Conservation (phyloP, 2,329 filamentous ascomycete species). For the Fonsecaea multimorphosa region DNA sequence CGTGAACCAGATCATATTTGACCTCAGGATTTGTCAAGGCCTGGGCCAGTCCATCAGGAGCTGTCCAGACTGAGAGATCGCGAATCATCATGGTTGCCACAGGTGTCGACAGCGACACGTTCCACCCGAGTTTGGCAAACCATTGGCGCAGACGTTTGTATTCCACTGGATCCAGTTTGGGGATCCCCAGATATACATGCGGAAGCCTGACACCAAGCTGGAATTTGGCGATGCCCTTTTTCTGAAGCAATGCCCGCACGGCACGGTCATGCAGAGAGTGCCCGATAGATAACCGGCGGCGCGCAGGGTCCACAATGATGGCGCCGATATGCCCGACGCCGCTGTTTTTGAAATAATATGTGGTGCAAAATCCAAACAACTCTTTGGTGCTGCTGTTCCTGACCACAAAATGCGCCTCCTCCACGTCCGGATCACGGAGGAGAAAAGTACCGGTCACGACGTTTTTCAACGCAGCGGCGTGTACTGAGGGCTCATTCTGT, state of each 20-base stretch:
- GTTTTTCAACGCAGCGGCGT: conserved; percentile 57
- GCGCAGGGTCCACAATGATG: conserved; percentile 85
- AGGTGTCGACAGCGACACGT: conserved; percentile 67
- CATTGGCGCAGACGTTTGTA: conserved; percentile 71
- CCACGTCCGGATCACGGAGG: conserved; percentile 70
- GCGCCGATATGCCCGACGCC: conserved; percentile 78
- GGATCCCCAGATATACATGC: conserved; percentile 85
- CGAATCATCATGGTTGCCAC: conserved; percentile 76
- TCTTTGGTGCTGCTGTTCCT: conserved; percentile 91
- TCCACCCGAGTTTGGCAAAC: conserved; percentile 93
- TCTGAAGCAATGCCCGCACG: conserved; percentile 74
- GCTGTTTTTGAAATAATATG: conserved; percentile 76
- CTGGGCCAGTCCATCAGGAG: conserved; percentile 77
- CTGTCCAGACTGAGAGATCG: conserved; percentile 73
- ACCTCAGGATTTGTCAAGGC: conserved; percentile 74
- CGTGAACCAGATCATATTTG: conserved; percentile 83
- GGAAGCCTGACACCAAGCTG: conserved; percentile 83
- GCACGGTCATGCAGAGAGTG: conserved; percentile 87
- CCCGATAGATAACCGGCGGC: conserved; percentile 88
- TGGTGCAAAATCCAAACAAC: conserved; percentile 89
- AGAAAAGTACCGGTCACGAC: conserved; percentile 78
- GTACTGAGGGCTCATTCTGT: conserved; percentile 61
- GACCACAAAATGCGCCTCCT: conserved; percentile 88
- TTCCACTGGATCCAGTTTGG: conserved; percentile 67
- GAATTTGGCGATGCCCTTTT: conserved; percentile 74